phyloP scores from a whole-genome alignment of 108 stramenopile species.

The Pseudonitzschia delicatissima region DNA sequence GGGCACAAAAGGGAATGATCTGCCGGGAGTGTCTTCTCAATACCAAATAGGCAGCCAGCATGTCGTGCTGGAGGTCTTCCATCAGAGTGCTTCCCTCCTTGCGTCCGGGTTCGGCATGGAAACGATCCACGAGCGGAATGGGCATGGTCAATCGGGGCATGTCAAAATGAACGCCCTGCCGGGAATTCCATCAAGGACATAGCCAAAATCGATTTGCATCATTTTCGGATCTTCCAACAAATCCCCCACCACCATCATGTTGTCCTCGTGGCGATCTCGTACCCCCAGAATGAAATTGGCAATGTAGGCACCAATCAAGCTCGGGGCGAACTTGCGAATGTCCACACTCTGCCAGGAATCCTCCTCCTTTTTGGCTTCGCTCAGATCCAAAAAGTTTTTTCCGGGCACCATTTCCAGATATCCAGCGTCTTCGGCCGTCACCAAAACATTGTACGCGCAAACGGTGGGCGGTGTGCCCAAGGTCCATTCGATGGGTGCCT shows the following conservation, averaged over 20 bases:
- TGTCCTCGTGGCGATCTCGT: slow-evolving; percentile 12
- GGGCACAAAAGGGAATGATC: slow-evolving; percentile 13
- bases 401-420: slow-evolving; percentile 13
- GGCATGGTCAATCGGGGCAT: slow-evolving; percentile 12
- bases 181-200: neutral
- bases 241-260: slow-evolving; percentile 11
- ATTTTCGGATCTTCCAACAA: neutral
- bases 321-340: neutral
- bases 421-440: neutral
- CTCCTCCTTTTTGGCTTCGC: neutral
- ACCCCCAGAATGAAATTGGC: slow-evolving; percentile 1
- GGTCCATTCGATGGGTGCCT: neutral
- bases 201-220: slow-evolving; percentile 10
- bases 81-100: neutral
- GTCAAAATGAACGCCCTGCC: slow-evolving; percentile 6
- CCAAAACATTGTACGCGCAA: slow-evolving; percentile 3
- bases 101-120: neutral
- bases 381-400: slow-evolving; percentile 4
- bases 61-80: slow-evolving; percentile 7
- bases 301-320: slow-evolving; percentile 6
- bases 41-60: neutral
- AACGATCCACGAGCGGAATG: slow-evolving; percentile 4
- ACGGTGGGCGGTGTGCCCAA: neutral
- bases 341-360: neutral
- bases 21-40: neutral